phyloP scores from a whole-genome alignment of 352 stramenopile species.

The Phytophthora gonapodyides region DNA sequence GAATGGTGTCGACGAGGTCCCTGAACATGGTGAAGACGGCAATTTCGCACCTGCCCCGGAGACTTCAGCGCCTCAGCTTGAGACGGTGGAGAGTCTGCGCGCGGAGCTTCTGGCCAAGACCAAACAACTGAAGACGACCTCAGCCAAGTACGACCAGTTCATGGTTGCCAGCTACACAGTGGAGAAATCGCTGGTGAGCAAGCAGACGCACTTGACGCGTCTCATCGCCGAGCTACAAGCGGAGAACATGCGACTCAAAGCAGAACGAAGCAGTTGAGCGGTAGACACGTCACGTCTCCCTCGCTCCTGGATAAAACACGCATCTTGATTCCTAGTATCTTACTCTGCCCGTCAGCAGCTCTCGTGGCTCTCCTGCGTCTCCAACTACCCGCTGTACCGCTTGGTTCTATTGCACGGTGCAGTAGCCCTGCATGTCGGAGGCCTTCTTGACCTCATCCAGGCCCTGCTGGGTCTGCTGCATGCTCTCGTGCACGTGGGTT shows the following conservation, averaged over 20 bases:
- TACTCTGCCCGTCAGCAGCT: slow-evolving; percentile 4
- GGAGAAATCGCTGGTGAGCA: slow-evolving; percentile 14
- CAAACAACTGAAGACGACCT: slow-evolving; percentile 33
- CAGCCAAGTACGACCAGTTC: slow-evolving; percentile 23
- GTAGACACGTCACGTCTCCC: no score
- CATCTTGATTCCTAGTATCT: slow-evolving; percentile 29
- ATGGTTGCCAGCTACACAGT: slow-evolving; percentile 15
- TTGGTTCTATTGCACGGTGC: slow-evolving; percentile 61
- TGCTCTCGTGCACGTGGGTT: slow-evolving; percentile 81
- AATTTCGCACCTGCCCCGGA: not conserved
- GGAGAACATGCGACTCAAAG: slow-evolving; percentile 5
- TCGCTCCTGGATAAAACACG: slow-evolving; percentile 18
- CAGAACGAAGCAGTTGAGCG: no score
- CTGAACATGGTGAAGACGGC: not conserved
- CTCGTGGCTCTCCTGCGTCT: not conserved
- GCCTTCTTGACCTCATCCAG: slow-evolving; percentile 87
- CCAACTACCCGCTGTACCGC: not conserved
- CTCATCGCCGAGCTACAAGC: slow-evolving; percentile 9
- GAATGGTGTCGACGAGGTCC: not conserved
- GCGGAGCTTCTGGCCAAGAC: slow-evolving; percentile 63
- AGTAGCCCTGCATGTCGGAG: slow-evolving; percentile 75
- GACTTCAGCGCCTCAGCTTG: slow-evolving; percentile 9
- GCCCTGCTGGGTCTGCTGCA: slow-evolving; percentile 84
- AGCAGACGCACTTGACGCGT: slow-evolving; percentile 17
- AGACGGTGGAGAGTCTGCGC: slow-evolving; percentile 62